Evolutionary conservation across 2,329 filamentous ascomycete species (phyloP).

Genomic region (Paraconiothyrium sp.): DNA sequence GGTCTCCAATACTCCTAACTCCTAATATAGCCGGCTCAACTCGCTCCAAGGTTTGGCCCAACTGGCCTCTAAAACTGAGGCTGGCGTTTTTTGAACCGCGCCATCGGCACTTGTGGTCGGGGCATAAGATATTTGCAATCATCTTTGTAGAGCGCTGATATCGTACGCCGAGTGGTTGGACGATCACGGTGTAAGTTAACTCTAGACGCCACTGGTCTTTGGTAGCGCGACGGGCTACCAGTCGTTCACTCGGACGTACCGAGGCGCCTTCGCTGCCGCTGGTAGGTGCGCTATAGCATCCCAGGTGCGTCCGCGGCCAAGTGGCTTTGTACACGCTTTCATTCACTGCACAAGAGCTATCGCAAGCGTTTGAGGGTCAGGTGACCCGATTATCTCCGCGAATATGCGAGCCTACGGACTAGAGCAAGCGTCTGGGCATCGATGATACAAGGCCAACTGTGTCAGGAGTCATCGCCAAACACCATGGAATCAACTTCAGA

Average conservation of each 20-base stretch:
- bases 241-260: neutral
- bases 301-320: neutral
- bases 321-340: neutral
- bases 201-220: neutral
- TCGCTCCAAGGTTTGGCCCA: neutral
- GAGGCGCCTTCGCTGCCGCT: neutral
- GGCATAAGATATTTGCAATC: neutral
- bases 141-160: neutral
- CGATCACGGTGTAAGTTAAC: neutral
- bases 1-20: neutral
- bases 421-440: neutral
- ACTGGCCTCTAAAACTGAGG: neutral
- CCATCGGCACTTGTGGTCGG: neutral
- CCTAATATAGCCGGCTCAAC: neutral
- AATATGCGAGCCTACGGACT: neutral
- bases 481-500: too few relatives aligned
- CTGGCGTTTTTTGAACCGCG: neutral
- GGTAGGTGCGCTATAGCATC: neutral
- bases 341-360: neutral
- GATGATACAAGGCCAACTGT: too few relatives aligned
- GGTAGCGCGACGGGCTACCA: conserved; percentile 1
- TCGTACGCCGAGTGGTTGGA: neutral
- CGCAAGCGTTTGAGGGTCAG: neutral
- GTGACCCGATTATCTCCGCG: neutral
- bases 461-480: too few relatives aligned